A percentile compares a stretch with the other conserved stretches of the same genome.
These are phyloP conservation scores for Mucor lusitanicus DNA, from an alignment of 371 early-diverging fungal species.

Conservation along the genomic window DNA sequence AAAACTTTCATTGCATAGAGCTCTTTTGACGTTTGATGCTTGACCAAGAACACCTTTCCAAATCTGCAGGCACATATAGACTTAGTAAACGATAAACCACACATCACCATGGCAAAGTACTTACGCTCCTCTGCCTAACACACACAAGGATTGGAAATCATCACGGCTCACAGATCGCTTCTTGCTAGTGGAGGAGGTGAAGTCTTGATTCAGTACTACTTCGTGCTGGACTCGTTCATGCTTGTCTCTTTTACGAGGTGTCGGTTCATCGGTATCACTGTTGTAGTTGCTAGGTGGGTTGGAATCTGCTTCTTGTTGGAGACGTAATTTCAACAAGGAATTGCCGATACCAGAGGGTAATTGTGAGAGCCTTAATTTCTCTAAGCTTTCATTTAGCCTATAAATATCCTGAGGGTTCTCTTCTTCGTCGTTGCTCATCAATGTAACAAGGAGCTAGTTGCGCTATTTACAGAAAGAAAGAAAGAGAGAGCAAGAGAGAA, in stretches of 20 bases:
- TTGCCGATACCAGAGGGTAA: constrained; percentile 35
- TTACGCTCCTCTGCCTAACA: constrained; percentile 94
- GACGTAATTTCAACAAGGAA: constrained; percentile 17
- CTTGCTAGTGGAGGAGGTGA: constrained; percentile 24
- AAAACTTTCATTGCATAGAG: constrained; percentile 95
- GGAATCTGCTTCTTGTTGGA: constrained; percentile 26
- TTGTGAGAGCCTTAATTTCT: constrained; percentile 6
- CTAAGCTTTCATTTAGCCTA: constrained; percentile 7
- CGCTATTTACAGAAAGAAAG: neutral
- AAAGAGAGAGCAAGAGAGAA: neutral
- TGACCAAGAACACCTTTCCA: constrained; percentile 82
- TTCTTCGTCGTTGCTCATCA: constrained; percentile 10
- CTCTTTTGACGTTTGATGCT: constrained; percentile 59
- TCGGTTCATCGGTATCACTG: constrained; percentile 45
- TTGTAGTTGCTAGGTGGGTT: constrained; percentile 44
- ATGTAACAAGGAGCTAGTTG: neutral
- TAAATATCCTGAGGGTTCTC: constrained; percentile 3
- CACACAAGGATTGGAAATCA: constrained; percentile 89
- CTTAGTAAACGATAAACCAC: neutral
- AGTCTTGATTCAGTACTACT: constrained; percentile 23
- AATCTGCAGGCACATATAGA: constrained; percentile 41
- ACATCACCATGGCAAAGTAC: neutral
- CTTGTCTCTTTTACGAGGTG: constrained; percentile 24
- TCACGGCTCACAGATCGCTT: constrained; percentile 71
- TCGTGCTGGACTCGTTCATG: constrained; percentile 22